phyloP scores from a whole-genome alignment of 2,329 filamentous ascomycete species.

The Gaeumannomyces sp. region DNA sequence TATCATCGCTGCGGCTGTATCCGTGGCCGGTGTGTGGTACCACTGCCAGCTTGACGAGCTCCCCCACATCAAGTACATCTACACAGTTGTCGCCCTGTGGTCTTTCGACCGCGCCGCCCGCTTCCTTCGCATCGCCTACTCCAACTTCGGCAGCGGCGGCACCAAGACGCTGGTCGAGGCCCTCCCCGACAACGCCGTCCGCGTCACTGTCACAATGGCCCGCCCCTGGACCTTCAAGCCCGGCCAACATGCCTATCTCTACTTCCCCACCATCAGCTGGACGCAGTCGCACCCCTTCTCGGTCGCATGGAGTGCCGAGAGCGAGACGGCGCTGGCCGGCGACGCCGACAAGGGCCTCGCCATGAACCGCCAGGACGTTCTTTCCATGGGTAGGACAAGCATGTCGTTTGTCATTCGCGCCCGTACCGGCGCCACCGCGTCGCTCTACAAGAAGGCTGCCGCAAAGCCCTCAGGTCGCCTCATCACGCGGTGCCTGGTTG shows the following conservation, averaged over 20 bases:
- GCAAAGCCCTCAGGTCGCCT: conserved; percentile 55
- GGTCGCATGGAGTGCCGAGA: conserved; percentile 69
- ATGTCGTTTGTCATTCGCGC: conserved; percentile 70
- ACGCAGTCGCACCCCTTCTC: conserved; percentile 78
- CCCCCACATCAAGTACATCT: conserved; percentile 52
- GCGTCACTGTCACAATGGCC: conserved; percentile 67
- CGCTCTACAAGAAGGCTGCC: conserved; percentile 61
- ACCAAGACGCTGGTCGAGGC: conserved; percentile 67
- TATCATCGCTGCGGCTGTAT: conserved; percentile 54
- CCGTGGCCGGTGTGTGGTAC: conserved; percentile 61
- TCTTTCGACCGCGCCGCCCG: conserved; percentile 55
- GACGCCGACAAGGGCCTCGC: conserved; percentile 46
- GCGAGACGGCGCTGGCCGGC: conserved; percentile 29
- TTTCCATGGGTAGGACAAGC: conserved; percentile 50
- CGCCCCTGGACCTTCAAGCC: conserved; percentile 71
- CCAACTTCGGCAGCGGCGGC: conserved; percentile 61
- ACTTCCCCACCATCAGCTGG: conserved; percentile 65
- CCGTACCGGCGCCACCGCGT: conserved; percentile 66
- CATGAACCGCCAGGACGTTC: conserved; percentile 53
- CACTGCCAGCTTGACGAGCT: conserved; percentile 52
- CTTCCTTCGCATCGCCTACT: conserved; percentile 53
- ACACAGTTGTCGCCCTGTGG: conserved; percentile 62
- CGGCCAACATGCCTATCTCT: conserved; percentile 74
- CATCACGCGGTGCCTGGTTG: conserved; percentile 59
- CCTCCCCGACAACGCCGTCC: conserved; percentile 67